A percentile compares a stretch with the other conserved stretches of the same genome.
phyloP scores from a whole-genome alignment of 495 filamentous ascomycete species.

The Echria macrotheca region DNA sequence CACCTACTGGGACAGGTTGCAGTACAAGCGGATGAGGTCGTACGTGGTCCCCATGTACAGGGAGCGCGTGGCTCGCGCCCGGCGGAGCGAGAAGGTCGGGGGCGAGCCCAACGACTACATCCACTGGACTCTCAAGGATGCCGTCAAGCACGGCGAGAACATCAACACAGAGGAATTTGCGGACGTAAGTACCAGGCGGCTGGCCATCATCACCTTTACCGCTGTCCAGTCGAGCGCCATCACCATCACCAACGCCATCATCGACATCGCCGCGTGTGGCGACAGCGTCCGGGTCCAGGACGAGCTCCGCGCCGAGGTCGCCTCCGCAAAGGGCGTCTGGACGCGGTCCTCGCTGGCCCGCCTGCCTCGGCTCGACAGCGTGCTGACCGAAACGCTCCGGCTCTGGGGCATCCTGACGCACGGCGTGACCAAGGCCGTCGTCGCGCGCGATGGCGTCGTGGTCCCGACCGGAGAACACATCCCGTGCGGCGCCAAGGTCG shows the following conservation, averaged over 20 bases:
- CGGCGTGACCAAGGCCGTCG: conserved; percentile 37
- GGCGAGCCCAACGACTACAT: conserved; percentile 30
- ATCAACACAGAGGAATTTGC: conserved; percentile 20
- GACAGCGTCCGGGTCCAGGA: conserved; percentile 17
- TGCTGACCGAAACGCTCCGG: conserved; percentile 39
- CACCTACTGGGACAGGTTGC: conserved; percentile 26
- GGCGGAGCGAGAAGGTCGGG: neutral
- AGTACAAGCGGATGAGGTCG: conserved; percentile 23
- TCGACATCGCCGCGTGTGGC: conserved; percentile 28
- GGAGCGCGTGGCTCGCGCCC: conserved; percentile 14
- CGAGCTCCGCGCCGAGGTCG: conserved; percentile 13
- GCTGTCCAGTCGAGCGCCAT: conserved; percentile 45
- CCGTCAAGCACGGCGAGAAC: conserved; percentile 21
- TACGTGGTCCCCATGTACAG: conserved; percentile 29
- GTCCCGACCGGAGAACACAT: conserved; percentile 31
- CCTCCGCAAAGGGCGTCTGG: conserved; percentile 19
- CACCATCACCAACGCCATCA: conserved; percentile 36
- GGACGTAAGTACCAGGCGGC: conserved; percentile 29
- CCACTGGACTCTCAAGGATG: conserved; percentile 33
- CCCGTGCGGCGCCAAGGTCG: conserved; percentile 34
- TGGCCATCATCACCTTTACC: conserved; percentile 39
- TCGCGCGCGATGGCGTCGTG: conserved; percentile 31
- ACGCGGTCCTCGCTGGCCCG: conserved; percentile 31
- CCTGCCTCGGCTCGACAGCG: conserved; percentile 32
- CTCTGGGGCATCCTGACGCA: conserved; percentile 34